Evolutionary conservation across 2,329 filamentous ascomycete genomes (phyloP).

Genomic region (Colletotrichum viniferum): DNA sequence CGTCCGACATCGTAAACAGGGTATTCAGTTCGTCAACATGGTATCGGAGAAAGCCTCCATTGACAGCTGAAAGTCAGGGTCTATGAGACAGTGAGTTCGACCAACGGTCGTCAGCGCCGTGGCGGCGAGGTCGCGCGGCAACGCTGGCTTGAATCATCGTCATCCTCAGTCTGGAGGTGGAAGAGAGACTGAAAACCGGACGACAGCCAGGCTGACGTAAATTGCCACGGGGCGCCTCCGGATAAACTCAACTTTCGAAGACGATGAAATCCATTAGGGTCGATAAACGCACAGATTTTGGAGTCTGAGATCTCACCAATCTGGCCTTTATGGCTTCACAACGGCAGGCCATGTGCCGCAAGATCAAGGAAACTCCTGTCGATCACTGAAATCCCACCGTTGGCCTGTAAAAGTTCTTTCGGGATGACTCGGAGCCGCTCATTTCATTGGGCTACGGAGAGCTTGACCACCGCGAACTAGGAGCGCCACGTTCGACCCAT

Average conservation of each 20-base stretch:
- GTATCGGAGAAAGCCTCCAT: not conserved
- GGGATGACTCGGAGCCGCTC: not conserved
- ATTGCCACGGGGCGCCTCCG: slow-evolving; percentile 4
- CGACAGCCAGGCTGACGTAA: not conserved
- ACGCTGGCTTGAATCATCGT: not conserved
- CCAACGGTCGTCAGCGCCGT: not conserved
- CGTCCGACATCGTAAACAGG: not conserved
- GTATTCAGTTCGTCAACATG: not conserved
- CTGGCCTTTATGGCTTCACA: not conserved
- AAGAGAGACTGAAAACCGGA: not conserved
- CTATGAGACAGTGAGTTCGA: not conserved
- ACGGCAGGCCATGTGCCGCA: not conserved
- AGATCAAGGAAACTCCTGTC: not conserved
- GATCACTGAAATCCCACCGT: not conserved
- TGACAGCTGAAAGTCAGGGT: no score
- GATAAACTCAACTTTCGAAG: not conserved
- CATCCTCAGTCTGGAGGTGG: not conserved
- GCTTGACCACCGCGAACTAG: not conserved
- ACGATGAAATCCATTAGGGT: not conserved
- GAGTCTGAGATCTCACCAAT: not conserved
- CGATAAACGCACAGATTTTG: not conserved
- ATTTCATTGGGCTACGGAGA: not conserved
- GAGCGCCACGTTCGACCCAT: not conserved
- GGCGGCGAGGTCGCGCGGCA: not conserved
- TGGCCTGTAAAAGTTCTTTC: not conserved